These are phyloP conservation scores for Ballota nigra DNA, from an alignment of 257 asterid genomes.

Conservation along the genomic window DNA sequence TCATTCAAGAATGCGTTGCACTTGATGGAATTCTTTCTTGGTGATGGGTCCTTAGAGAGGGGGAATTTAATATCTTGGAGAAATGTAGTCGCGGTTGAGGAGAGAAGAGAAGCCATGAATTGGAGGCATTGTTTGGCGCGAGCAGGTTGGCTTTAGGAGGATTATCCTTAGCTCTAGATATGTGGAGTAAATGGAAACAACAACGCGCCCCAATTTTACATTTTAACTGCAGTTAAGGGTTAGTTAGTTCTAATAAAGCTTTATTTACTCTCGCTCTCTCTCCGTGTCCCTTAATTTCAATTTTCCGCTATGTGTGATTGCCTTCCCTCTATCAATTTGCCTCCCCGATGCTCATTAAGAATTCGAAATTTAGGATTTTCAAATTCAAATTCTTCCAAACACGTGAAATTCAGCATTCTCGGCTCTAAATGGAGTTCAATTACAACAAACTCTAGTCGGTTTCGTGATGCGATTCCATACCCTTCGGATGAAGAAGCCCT, in stretches of 20 bases:
- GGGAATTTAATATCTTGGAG: constrained; percentile 41
- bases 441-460: constrained; percentile 6
- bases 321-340: constrained; percentile 21
- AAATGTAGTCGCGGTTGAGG: constrained; percentile 45
- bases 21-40: constrained; percentile 27
- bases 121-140: constrained; percentile 5
- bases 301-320: constrained; percentile 35
- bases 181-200: constrained; percentile 62
- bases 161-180: constrained; percentile 41
- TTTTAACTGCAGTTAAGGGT: neutral
- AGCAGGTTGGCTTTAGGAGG: too few relatives aligned
- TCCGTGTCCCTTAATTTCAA: neutral
- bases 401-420: constrained; percentile 1
- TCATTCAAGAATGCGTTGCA: constrained; percentile 58
- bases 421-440: constrained; percentile 9
- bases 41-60: constrained; percentile 26
- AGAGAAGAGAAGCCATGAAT: constrained; percentile 63
- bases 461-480: constrained; percentile 19
- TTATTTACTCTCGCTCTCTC: neutral
- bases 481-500: constrained; percentile 23
- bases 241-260: neutral
- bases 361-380: constrained; percentile 10
- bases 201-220: constrained; percentile 34
- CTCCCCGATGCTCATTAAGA: constrained; percentile 13
- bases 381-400: neutral